A percentile compares a stretch with the other conserved stretches of the same genome.
These are phyloP conservation scores for Massariosphaeria phaeospora DNA, from an alignment of 495 filamentous ascomycete genomes.

Conservation along the genomic window DNA sequence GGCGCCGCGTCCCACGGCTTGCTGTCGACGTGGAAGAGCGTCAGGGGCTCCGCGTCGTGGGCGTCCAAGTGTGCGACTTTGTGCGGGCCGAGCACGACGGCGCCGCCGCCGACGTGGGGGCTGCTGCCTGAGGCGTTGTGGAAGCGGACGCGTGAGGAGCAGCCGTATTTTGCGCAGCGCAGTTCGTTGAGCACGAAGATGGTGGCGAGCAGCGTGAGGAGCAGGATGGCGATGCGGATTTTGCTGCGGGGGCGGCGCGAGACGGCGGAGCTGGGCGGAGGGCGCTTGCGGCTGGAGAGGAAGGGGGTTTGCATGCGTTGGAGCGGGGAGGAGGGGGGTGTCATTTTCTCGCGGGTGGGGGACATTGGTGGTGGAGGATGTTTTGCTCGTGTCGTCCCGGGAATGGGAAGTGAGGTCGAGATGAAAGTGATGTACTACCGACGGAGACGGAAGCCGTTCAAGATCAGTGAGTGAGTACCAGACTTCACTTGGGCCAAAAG, in stretches of 20 bases:
- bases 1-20: too few relatives aligned
- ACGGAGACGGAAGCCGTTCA: too few relatives aligned
- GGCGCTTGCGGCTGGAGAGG: background rate
- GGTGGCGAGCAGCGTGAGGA: background rate
- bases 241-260: background rate
- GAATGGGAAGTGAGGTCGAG: background rate
- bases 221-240: background rate
- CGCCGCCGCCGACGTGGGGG: too few relatives aligned
- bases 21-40: too few relatives aligned
- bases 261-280: background rate
- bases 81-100: too few relatives aligned
- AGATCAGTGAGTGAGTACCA: too few relatives aligned
- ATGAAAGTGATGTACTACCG: background rate
- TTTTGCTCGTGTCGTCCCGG: background rate
- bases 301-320: background rate
- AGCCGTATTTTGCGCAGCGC: conserved; percentile 2
- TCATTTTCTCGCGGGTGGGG: background rate
- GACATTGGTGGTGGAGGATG: background rate
- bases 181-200: conserved; percentile 5
- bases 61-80: too few relatives aligned
- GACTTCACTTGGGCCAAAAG: too few relatives aligned
- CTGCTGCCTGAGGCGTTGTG: too few relatives aligned
- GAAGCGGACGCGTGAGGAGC: background rate
- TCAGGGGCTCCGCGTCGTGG: too few relatives aligned
- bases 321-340: background rate